Conservation (phyloP, 371 early-diverging fungal species). For the Mortierella sp. region DNA sequence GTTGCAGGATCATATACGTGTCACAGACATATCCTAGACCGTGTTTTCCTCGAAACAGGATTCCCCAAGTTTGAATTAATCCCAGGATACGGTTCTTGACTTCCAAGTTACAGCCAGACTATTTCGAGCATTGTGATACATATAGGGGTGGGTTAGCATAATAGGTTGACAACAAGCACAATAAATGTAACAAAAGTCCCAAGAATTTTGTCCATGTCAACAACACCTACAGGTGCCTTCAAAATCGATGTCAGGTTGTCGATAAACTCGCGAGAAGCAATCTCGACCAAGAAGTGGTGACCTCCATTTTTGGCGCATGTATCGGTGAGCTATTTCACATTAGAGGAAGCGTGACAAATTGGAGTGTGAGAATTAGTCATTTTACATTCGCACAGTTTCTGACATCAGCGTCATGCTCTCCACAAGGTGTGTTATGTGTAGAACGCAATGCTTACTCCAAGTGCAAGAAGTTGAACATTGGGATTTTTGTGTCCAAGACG, state of each 20-base stretch:
- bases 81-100: conserved; percentile 80
- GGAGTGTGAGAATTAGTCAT: no score
- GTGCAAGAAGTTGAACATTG: conserved; percentile 90
- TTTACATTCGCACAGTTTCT: no score
- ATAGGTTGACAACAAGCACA: no score
- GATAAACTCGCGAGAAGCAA: conserved; percentile 91
- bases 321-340: conserved; percentile 79
- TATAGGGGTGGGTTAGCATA: no score
- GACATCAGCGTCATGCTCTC: no score
- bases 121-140: neutral
- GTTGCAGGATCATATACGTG: conserved; percentile 79
- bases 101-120: conserved; percentile 70
- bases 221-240: conserved; percentile 68
- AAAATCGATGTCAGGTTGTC: conserved; percentile 80
- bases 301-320: conserved; percentile 97
- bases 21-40: conserved; percentile 82
- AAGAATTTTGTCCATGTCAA: no score
- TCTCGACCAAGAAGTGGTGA: conserved; percentile 83
- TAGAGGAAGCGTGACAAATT: neutral
- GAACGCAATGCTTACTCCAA: conserved; percentile 70
- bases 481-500: conserved; percentile 90
- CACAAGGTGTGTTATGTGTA: no score
- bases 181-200: no score
- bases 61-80: conserved; percentile 90
- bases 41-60: conserved; percentile 79